Base-by-base conservation (phyloP, 2,329 filamentous ascomycete genomes). In the Stachybotrys chartarum region DNA sequence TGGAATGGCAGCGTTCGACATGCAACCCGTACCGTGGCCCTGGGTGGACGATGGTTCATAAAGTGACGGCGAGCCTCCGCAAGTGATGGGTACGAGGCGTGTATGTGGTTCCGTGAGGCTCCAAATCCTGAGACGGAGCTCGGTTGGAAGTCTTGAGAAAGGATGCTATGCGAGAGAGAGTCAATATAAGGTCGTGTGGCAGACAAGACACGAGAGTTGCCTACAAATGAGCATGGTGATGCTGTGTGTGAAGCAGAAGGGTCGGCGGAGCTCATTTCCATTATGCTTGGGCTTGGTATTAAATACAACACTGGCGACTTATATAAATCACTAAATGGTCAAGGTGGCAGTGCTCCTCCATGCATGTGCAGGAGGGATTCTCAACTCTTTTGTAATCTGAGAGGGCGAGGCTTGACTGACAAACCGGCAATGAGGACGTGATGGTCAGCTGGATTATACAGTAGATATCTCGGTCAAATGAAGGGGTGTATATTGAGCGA, bases 41-140 rank as follows among this genome's bases (percentile, higher is more conserved):
- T 24, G 63, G 57, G 52, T 54, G 53, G 7, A 55, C 54, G 30
- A 58, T 35, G 50, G 14, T 32, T 32, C 17, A 16, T 12, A n/a
- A 17, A 18, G 32, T 8, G 18, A 17, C n/a, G 31, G 30, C 10
- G 31, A 14, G 10, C 31, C n/a, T n/a, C 50, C 50, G 45, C 74
- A 78, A 47, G 66, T 68, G 32, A 78, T 64, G 1, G 75, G 69
- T 30, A 80, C 72, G 51, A 80, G 66, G 35, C 77, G 75, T 11
- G 72, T 64, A 14, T 64, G 61, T 1, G 75, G 73, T 17, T 77
- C 64, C 60, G 71, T 78, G 59, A 74, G 68, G 46, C 67, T 67
- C 78, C 78, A 80, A 51, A 80, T 76, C 55, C 70, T 74, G 30
- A 78, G 65, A 11, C 78, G 75, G 16, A 80, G 65, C 60, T 80